phyloP scores from a whole-genome alignment of 1,139 yeast species.

The Diutina ranongensis region DNA sequence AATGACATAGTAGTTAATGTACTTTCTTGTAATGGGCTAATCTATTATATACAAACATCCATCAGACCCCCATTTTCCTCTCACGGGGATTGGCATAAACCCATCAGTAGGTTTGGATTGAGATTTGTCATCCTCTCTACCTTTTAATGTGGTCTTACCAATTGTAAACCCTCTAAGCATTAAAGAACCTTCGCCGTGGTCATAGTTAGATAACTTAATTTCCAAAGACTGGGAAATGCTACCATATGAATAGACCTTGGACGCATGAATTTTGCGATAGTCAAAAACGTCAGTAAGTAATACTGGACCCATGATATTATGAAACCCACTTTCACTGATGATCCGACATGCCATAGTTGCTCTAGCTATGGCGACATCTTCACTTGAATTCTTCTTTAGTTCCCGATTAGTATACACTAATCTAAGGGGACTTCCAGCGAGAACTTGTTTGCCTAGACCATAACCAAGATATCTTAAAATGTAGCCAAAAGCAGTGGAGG shows the following conservation, averaged over 20 bases:
- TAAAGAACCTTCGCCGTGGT: constrained; percentile 17
- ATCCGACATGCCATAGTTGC: constrained; percentile 38
- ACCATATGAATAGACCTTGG: constrained; percentile 14
- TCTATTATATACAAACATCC: neutral
- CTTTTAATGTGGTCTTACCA: constrained; percentile 29
- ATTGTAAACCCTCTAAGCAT: constrained; percentile 55
- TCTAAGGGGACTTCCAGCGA: constrained; percentile 8
- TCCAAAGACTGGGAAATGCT: constrained; percentile 41
- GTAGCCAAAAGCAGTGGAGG: neutral
- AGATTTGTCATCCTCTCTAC: neutral
- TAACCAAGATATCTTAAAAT: neutral
- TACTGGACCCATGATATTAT: constrained; percentile 45
- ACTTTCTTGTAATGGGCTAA: neutral
- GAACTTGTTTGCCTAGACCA: constrained; percentile 8
- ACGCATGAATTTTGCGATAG: constrained; percentile 32
- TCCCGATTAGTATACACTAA: constrained; percentile 27
- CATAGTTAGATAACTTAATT: constrained; percentile 27
- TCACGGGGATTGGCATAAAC: neutral
- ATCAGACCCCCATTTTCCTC: neutral
- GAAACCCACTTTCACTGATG: constrained; percentile 38
- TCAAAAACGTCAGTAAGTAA: constrained; percentile 51
- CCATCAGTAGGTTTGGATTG: neutral
- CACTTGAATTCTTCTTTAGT: constrained; percentile 8
- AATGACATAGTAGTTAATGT: too few species aligned
- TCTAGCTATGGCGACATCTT: constrained; percentile 30